Evolutionary conservation across 306 rosid species (phyloP).

Genomic region (Ammopiptanthus mongolicus): DNA sequence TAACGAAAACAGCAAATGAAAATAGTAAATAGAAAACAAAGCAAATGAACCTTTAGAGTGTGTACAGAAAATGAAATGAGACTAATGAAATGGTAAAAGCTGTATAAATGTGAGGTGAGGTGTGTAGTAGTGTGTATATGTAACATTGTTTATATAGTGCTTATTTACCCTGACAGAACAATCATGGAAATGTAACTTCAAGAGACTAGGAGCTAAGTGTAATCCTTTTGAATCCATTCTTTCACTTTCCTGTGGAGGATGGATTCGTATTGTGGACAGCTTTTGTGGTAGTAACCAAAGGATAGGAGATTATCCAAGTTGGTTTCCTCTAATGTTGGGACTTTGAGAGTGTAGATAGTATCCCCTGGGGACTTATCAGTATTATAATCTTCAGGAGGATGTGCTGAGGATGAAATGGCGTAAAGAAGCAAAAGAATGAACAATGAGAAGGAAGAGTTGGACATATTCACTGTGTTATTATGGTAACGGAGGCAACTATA

Average conservation of each 20-base stretch:
- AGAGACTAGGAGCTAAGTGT: constrained; percentile 54
- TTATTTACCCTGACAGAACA: constrained; percentile 56
- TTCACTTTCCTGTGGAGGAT: constrained; percentile 45
- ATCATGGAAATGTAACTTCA: constrained; percentile 86
- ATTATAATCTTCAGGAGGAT: background rate
- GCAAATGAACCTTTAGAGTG: too few species aligned
- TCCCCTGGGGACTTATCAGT: constrained; percentile 21
- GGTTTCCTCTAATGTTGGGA: constrained; percentile 37
- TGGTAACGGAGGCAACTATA: too few species aligned
- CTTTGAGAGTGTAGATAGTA: constrained; percentile 24
- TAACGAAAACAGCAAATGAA: too few species aligned
- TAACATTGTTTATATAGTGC: background rate
- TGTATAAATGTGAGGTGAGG: too few species aligned
- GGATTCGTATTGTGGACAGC: constrained; percentile 60
- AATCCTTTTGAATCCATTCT: constrained; percentile 52
- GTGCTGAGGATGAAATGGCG: constrained; percentile 26
- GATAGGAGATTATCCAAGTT: constrained; percentile 44
- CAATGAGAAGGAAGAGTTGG: constrained; percentile 12
- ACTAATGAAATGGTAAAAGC: too few species aligned
- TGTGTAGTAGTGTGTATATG: background rate
- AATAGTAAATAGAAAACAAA: too few species aligned
- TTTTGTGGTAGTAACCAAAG: constrained; percentile 42
- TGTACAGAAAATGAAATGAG: too few species aligned
- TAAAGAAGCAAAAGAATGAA: constrained; percentile 30
- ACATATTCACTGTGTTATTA: constrained; percentile 6